Base-by-base conservation (phyloP, 805 yeast genomes). In the Yarrowia sp. region DNA sequence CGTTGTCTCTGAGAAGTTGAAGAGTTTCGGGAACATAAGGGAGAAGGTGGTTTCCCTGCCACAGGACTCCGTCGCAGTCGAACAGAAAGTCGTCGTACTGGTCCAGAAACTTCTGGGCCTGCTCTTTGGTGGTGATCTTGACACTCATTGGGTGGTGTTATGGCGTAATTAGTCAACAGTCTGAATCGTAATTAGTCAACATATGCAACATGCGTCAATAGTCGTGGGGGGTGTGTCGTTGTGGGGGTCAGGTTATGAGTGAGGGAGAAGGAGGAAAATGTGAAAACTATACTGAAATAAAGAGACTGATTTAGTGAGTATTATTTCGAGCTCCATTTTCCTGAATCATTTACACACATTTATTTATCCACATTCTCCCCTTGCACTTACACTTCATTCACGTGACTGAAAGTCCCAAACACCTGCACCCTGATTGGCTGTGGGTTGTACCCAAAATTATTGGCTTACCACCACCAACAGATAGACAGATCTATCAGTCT, bases 31-130 rank as follows among this genome's bases (percentile, higher is more conserved):
- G 83, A 1, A 91, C 90, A 17, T 84, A 80, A 8, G 98, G 98
- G 58, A 95, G 82, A 30, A 91, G 78, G 71, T 87, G 90, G 70
- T 85, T 87, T 1, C 98, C 98, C 60, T 90, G 79, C 99, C 99
- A 95, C 69, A 95, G 81, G 5, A 95, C 99, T 39, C 99, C 99
- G 76, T 95, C 99, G 80, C 99, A 95, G 75, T 95, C 99, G 76
- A 95, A 95, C 72, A 95, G 80, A 73, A 93, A 94, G 69, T 91
- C 92, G 75, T 92, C 97, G 76, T 89, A 90, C 65, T 82, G 75
- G 71, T 83, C 84, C 10, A 95, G 78, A 56, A 95, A 79, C 9
- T 79, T 74, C 65, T 83, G 72, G 40, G 73, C 79, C 49, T 69
- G 72, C 47, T 69, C 71, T 30, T 70, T 71, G 15, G 72, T 67